Base-by-base conservation (phyloP, 306 rosid genomes). In the Quercus berberidifolia region DNA sequence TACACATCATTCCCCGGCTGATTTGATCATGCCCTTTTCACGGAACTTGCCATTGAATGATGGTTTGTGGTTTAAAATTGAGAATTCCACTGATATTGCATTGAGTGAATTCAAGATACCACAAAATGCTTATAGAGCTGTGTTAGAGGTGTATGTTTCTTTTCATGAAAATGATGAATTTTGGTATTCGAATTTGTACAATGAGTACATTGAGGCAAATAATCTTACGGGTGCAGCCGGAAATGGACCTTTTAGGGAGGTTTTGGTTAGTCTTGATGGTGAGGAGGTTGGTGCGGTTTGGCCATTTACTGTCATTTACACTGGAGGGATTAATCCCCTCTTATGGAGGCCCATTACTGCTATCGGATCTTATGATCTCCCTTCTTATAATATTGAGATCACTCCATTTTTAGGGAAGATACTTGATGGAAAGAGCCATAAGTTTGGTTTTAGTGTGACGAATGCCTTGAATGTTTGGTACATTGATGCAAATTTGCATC, bases 261-360 rank as follows among this genome's bases (percentile, higher is more conserved):
- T 95, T 80, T 82, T 91, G 74, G 88, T 90, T 19, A 84, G 88
- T 82, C 87, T 95, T 74, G 98, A 95, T 69, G 86, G 78, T 56
- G 76, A 82, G 0, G 64, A 85, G 70, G 92, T 88, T 74, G 99
- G 96, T 60, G 88, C 90, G 0, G 67, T 93, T 56, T 95, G 98
- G 96, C 99, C 99, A 20, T 95, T 91, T 78, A 89, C 98, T 60
- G 99, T 95, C 74, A 89, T 95, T 41, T 95, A 74, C 43, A 93
- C 98, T 3, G 99, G 99, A 57, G 97, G 99, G 76, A 68, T 91
- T 33, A 89, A 91, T 81, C 99, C 99, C 4, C 93, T 95, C n/a
- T 81, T 95, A 60, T 95, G 99, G 99, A 86, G 97, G 82, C 99
- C 99, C 5, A 89, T 95, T 78, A 85, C 96, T 31, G 99, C 86